Percentiles rank a stretch among this genome's conserved stretches.
Evolutionary conservation across 176 grass and related monocot species (phyloP).

Genomic region (Echinochloa phyllopogon): DNA sequence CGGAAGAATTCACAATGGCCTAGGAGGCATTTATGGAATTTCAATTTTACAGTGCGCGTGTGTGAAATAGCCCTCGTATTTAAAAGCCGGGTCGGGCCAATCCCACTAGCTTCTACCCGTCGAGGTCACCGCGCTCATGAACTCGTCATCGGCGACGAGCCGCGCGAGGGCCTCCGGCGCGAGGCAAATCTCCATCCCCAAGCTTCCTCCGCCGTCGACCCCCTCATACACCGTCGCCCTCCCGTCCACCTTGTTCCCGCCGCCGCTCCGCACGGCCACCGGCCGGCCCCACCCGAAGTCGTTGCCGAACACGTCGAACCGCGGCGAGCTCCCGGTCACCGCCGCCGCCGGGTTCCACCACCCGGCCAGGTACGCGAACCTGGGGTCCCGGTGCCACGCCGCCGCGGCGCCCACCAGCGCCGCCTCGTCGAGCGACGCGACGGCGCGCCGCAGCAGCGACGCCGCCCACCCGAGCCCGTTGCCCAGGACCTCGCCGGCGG

Average conservation of each 20-base stretch:
- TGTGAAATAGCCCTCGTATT: too few relatives aligned
- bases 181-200: constrained; percentile 16
- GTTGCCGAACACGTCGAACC: constrained; percentile 41
- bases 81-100: too few relatives aligned
- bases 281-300: constrained; percentile 51
- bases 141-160: constrained; percentile 24
- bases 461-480: constrained; percentile 33
- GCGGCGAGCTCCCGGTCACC: constrained; percentile 32
- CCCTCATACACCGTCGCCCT: constrained; percentile 25
- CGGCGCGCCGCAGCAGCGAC: constrained; percentile 14
- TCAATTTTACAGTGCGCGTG: too few relatives aligned
- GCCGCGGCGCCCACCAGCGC: neutral
- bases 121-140: neutral
- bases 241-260: constrained; percentile 40
- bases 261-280: constrained; percentile 32
- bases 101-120: neutral
- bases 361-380: neutral
- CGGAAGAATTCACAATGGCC: too few relatives aligned
- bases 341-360: neutral
- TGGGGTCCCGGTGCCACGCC: neutral
- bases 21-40: too few relatives aligned
- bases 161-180: neutral
- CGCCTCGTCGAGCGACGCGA: constrained; percentile 32
- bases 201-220: neutral
- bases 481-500: constrained; percentile 30